These are phyloP conservation scores for Termitomyces sp. DNA, from an alignment of 768 basidiomycete genomes.

Conservation along the genomic window DNA sequence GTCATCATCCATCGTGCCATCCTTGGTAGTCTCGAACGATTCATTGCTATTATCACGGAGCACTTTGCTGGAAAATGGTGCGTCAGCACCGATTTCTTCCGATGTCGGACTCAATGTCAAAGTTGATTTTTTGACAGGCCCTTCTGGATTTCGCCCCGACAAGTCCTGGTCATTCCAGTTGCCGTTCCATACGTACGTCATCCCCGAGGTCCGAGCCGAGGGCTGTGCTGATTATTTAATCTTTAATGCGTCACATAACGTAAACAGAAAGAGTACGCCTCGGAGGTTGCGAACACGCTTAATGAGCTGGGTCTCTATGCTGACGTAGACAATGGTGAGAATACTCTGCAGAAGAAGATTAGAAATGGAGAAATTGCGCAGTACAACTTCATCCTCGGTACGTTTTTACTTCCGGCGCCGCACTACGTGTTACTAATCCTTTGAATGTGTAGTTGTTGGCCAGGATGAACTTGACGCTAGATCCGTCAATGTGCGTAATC, in stretches of 20 bases:
- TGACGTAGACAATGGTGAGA: constrained; percentile 89
- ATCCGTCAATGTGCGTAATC: constrained; percentile 94
- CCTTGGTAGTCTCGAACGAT: constrained; percentile 89
- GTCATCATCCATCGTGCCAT: constrained; percentile 99
- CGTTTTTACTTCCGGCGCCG: constrained; percentile 22
- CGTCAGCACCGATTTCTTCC: constrained; percentile 18
- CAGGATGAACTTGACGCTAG: constrained; percentile 83
- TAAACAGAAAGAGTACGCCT: constrained; percentile 83
- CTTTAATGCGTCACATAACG: neutral
- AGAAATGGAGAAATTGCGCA: constrained; percentile 96
- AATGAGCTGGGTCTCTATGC: constrained; percentile 72
- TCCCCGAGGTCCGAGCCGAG: neutral
- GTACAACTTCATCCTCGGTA: constrained; percentile 97
- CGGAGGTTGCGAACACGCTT: constrained; percentile 70
- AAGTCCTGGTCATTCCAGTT: constrained; percentile 92
- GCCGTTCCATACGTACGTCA: constrained; percentile 79
- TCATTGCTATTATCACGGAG: constrained; percentile 96
- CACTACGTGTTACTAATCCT: neutral
- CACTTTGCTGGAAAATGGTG: constrained; percentile 98
- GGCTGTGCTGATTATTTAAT: constrained; percentile 12
- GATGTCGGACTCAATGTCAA: neutral
- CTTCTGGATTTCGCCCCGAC: constrained; percentile 97
- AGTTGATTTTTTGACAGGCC: constrained; percentile 53
- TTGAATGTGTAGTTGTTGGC: constrained; percentile 71
- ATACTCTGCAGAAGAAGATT: constrained; percentile 96